These are phyloP conservation scores for Ogataea naganishii DNA, from an alignment of 805 yeast genomes.

Conservation along the genomic window DNA sequence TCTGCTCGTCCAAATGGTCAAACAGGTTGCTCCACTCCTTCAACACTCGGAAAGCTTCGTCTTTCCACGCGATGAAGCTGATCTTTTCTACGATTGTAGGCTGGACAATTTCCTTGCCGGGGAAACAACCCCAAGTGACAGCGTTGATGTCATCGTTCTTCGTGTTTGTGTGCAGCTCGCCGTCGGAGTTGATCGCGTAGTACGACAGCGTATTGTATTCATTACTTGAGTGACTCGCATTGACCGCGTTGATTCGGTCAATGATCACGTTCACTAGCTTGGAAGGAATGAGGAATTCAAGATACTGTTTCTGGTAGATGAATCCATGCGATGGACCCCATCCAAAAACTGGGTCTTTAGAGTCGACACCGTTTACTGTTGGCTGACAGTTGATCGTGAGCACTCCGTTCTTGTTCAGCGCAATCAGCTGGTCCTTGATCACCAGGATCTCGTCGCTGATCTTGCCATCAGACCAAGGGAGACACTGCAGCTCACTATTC, in stretches of 20 bases:
- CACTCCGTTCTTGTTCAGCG: constrained; percentile 59
- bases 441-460: constrained; percentile 65
- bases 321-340: constrained; percentile 96
- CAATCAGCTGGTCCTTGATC: constrained; percentile 49
- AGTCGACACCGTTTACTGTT: constrained; percentile 70
- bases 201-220: constrained; percentile 55
- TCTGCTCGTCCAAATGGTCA: constrained; percentile 22
- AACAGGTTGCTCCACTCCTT: constrained; percentile 68
- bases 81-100: constrained; percentile 92
- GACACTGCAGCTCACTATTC: constrained; percentile 57
- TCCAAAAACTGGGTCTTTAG: constrained; percentile 67
- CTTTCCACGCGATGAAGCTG: constrained; percentile 95
- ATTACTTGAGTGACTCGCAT: constrained; percentile 21
- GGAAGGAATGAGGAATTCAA: constrained; percentile 76
- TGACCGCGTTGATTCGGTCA: constrained; percentile 35
- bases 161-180: constrained; percentile 60
- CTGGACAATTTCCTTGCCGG: constrained; percentile 89
- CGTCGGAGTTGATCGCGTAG: constrained; percentile 59
- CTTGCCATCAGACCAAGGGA: constrained; percentile 96
- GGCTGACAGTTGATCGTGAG: constrained; percentile 92
- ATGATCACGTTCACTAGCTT: constrained; percentile 28
- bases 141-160: constrained; percentile 71
- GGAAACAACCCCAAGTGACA: constrained; percentile 98
- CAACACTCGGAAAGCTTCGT: constrained; percentile 80
- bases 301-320: constrained; percentile 89